Evolutionary conservation across 176 grass and related monocot genomes (phyloP), one percentile per base, ranked within the genome.

Genomic region (Bolboschoenus planiculmis): DNA sequence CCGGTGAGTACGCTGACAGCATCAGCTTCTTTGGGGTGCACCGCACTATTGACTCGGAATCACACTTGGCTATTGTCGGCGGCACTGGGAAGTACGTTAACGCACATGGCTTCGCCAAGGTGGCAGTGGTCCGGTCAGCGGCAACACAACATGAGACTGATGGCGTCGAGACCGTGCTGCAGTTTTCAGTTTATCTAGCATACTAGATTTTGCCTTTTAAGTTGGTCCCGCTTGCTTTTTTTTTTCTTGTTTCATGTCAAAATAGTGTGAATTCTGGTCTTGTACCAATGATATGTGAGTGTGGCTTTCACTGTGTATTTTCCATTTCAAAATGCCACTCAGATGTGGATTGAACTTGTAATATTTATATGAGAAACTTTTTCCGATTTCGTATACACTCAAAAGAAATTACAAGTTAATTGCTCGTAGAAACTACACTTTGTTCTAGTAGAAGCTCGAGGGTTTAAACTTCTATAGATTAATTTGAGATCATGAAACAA

Each of bases 1-100:
- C 67, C 1, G 85, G 85, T 0, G 88, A 83, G 59, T 90, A 90
- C 72, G 82, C 65, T 6, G 91, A 92, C 65, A 90, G 79, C 78
- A 62, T 92, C 72, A 92, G 91, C 88, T 90, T 92, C 91, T 90
- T 92, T 54, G 91, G 91, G 82, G 91, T 92, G 21, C 91, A 92
- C 85, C 88, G 91, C 71, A 85, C 80, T 33, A 84, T 78, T 0
- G 91, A 92, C 83, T 92, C 91, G 16, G 91, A 92, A 63, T 92
- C 91, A 9, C 82, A 92, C 83, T 81, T 92, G 72, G 91, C 91
- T 51, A 23, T 92, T 48, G 74, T 92, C 18, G 88, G 91, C 29
- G 91, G 91, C 53, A 92, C 91, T 0, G 91, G 85, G 6, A 92
- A 90, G 79, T 92, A 71, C 62, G 85, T 81, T 7, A 86, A 84